Base-by-base conservation (phyloP, 805 yeast genomes). In the Schizosaccharomyces osmophilus region DNA sequence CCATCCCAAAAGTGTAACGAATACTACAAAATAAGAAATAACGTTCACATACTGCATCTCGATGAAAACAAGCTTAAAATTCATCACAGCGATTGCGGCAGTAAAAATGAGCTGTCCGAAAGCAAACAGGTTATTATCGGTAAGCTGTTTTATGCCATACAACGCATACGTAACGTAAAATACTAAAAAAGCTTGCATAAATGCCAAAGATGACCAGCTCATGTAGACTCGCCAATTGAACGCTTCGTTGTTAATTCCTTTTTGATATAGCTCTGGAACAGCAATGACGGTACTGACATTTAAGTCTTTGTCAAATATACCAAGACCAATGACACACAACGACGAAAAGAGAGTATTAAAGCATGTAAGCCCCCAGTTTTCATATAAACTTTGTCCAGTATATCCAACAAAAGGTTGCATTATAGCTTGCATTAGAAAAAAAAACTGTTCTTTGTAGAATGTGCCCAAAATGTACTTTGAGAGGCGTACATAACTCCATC, bases 341-440 rank as follows among this genome's bases (percentile, higher is more conserved):
- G 96, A 87, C 0, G 98, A 90, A 73, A 93, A 94, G 64, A 93
- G 76, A 0, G 98, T 94, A 70, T 93, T 94, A 75, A 85, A 93
- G 97, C 94, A 89, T 0, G 97, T 86, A 63, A 93, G 76, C 1
- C 97, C 89, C 95, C 97, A 89, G 51, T 90, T 83, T 69, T 94
- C 98, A 71, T 87, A 93, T 66, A 90, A 71, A 0, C 97, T 87
- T 0, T 95, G 82, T 1, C 98, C 98, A 0, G 97, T 85, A 71
- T 86, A 93, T 73, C 87, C 74, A 0, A 95, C 83, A 68, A 83
- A 81, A 64, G 95, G 74, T 70, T 93, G 99, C 71, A 81, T 93
- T 22, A 88, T 77, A 32, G 85, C 81, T 72, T 93, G 98, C 0
- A 95, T 82, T 68, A 90, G 74, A 68, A 93, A 93, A 69, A 93